Conservation (phyloP, 1,284 basidiomycete genomes). For the Ganoderma multipileum region DNA sequence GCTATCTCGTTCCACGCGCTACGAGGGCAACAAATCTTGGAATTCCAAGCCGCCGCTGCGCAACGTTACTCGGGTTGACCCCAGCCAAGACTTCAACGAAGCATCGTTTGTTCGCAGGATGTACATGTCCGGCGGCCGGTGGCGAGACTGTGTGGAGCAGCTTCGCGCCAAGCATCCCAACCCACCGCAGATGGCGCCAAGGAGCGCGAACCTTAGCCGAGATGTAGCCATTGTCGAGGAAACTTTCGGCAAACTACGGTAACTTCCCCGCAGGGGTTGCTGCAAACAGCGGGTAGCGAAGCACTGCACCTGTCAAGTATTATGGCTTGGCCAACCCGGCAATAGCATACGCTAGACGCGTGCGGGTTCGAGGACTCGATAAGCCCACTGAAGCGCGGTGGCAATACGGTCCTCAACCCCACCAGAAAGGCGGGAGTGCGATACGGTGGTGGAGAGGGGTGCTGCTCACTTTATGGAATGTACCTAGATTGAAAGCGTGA, state of each 20-base stretch:
- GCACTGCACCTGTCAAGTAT: conserved; percentile 1
- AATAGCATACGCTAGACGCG: background rate
- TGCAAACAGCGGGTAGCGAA: background rate
- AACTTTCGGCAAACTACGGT: conserved; percentile 9
- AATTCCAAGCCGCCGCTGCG: background rate
- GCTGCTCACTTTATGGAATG: conserved; percentile 72
- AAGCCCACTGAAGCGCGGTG: background rate
- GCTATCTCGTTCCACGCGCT: background rate
- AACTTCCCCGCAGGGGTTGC: conserved; percentile 7
- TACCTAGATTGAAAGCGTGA: conserved; percentile 52
- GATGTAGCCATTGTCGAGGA: background rate
- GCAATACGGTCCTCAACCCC: background rate
- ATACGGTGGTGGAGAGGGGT: background rate
- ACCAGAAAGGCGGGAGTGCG: background rate
- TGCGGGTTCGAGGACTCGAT: background rate
- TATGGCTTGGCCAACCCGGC: background rate
- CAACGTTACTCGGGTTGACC: background rate
- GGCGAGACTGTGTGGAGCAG: background rate
- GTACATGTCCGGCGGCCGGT: background rate
- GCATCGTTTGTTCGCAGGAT: background rate
- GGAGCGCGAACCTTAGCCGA: conserved; percentile 7
- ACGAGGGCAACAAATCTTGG: background rate
- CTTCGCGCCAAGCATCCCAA: conserved; percentile 4
- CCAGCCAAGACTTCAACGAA: background rate
- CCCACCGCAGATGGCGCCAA: conserved; percentile 10